phyloP scores from a whole-genome alignment of 257 asterid genomes.

The Petunia axillaris region DNA sequence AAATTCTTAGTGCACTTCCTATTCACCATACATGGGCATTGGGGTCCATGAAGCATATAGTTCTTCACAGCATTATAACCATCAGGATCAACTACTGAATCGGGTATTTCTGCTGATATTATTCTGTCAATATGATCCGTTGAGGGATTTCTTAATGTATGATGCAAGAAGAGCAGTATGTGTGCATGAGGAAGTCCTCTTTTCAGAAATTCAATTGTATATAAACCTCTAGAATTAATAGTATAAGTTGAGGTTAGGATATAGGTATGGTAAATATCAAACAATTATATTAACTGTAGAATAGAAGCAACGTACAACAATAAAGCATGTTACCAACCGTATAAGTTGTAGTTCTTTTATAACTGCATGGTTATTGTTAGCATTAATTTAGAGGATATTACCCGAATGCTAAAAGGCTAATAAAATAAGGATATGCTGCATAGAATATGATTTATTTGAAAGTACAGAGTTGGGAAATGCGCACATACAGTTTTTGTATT shows the following conservation, averaged over 20 bases:
- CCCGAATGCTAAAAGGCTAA: too few species aligned
- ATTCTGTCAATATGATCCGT: background rate
- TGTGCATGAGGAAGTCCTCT: background rate
- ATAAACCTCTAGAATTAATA: background rate
- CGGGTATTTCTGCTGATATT: background rate
- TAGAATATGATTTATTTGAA: too few species aligned
- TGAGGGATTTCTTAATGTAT: background rate
- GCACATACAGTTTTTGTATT: too few species aligned
- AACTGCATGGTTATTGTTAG: too few species aligned
- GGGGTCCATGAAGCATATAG: background rate
- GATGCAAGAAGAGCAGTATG: background rate
- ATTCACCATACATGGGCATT: conserved; percentile 14
- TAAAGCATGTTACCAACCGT: background rate
- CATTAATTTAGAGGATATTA: too few species aligned
- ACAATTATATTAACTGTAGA: too few species aligned
- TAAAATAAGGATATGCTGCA: too few species aligned
- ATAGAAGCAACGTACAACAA: too few species aligned
- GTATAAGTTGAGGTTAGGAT: background rate
- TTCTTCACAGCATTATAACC: too few species aligned
- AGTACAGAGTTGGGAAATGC: too few species aligned
- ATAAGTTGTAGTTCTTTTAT: too few species aligned
- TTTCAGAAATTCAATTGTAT: background rate
- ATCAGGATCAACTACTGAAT: background rate
- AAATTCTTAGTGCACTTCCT: conserved; percentile 3
- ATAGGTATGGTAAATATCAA: too few species aligned